Conservation (phyloP, 495 filamentous ascomycete genomes). For the Copromyces sp. region DNA sequence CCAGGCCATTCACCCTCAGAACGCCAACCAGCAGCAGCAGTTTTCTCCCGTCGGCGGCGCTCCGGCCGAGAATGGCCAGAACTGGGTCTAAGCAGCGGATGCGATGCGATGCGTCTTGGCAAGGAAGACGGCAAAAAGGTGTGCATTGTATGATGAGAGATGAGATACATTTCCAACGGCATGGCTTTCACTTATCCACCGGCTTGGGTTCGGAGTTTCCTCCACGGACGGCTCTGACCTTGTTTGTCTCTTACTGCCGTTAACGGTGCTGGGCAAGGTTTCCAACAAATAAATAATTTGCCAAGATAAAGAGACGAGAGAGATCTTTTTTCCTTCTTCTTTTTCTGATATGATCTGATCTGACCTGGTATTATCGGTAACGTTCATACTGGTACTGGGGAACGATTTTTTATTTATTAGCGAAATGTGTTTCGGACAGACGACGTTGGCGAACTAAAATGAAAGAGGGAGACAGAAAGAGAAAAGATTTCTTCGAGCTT, state of each 20-base stretch:
- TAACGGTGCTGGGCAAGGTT: neutral
- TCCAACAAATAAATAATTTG: neutral
- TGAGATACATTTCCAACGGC: slow-evolving; percentile 8
- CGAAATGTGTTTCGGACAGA: neutral
- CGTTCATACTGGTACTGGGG: slow-evolving; percentile 9
- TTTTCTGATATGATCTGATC: slow-evolving; percentile 3
- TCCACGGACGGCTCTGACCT: neutral
- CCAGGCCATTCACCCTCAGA: neutral
- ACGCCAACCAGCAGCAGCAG: slow-evolving; percentile 12
- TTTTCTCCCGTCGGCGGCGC: slow-evolving; percentile 1
- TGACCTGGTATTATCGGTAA: neutral
- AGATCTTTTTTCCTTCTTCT: slow-evolving; percentile 21
- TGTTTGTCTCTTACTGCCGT: neutral
- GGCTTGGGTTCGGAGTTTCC: slow-evolving; percentile 22
- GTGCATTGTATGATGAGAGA: slow-evolving; percentile 25
- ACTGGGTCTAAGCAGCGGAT: slow-evolving; percentile 17
- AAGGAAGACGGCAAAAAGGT: slow-evolving; percentile 3
- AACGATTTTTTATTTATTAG: slow-evolving; percentile 8
- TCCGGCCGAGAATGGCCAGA: slow-evolving; percentile 16
- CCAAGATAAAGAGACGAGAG: neutral
- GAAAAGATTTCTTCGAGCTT: neutral
- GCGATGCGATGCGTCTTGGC: neutral
- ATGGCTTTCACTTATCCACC: slow-evolving; percentile 13
- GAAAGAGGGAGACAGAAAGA: neutral
- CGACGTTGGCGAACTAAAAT: neutral